Evolutionary conservation across 495 filamentous ascomycete genomes (phyloP), one percentile per base, ranked within the genome.

Genomic region (Penicillium antarcticum): DNA sequence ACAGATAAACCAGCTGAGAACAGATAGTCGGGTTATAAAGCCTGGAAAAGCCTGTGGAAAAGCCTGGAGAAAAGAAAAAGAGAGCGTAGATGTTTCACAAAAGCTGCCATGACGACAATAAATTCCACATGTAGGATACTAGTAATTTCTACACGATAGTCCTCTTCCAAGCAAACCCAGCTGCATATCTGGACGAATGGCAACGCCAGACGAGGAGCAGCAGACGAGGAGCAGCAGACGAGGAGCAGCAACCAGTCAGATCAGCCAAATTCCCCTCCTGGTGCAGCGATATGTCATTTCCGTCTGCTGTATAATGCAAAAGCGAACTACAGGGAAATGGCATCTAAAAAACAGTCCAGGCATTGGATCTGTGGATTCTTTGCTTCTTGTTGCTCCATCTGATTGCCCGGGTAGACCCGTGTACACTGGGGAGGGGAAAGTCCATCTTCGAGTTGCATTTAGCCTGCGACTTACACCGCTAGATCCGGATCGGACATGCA

Each of bases 271-370:
- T 41, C 41, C 51, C 42, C 37, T 51, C 29, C 24, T 38, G 32
- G 36, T 53, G 48, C 50, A 58, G 52, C 37, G 62, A 65, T 65
- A 54, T 65, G 60, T 65, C 62, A 65, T 63, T 65, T 59, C 61
- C 44, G 24, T 59, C 62, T 40, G 18, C 35, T 36, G 24, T 19
- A 42, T 19, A 31, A 21, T 45, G 40, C 26, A 29, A 31, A 33
- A 51, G 23, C 46, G 48, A 29, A 10, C 7, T 29, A 29, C 26
- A 29, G 26, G 26, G 26, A 23, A 23, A 29, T 29, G 26, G 26
- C 8, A 10, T 29, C 26, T 4, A 5, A 5, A 5, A 29, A 29
- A 29, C 9, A 29, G 26, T 56, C 44, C 47, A 46, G n/a, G 13
- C 39, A 50, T 48, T 34, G 14, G 42, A 48, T 38, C 21, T 26